These are phyloP conservation scores for Kwoniella sp. DNA, from an alignment of 768 basidiomycete genomes.

Conservation along the genomic window DNA sequence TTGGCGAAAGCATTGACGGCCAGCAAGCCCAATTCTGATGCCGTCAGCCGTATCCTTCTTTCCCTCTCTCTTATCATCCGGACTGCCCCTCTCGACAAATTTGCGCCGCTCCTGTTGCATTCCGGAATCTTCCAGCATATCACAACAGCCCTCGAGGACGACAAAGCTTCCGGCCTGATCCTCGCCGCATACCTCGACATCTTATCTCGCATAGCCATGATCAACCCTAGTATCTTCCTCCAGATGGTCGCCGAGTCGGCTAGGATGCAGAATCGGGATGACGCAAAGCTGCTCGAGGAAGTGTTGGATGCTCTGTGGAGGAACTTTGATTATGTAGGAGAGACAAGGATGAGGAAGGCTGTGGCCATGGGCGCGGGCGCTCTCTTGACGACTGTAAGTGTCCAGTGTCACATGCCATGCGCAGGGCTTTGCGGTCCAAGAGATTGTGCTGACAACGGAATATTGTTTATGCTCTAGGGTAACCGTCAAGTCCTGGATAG, in stretches of 20 bases:
- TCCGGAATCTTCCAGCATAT: slow-evolving; percentile 48
- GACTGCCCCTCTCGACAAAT: slow-evolving; percentile 24
- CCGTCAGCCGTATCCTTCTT: slow-evolving; percentile 34
- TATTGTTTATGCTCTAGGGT: slow-evolving; percentile 37
- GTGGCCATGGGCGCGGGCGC: slow-evolving; percentile 54
- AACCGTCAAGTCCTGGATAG: slow-evolving; percentile 48
- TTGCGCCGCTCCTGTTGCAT: slow-evolving; percentile 44
- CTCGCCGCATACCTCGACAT: slow-evolving; percentile 51
- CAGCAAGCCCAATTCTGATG: slow-evolving; percentile 39
- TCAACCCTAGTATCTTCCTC: slow-evolving; percentile 42
- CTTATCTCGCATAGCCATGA: slow-evolving; percentile 47
- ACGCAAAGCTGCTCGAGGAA: slow-evolving; percentile 46
- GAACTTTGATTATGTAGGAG: slow-evolving; percentile 54
- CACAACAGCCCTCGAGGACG: slow-evolving; percentile 50
- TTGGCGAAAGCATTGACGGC: slow-evolving; percentile 29
- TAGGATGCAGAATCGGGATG: slow-evolving; percentile 29
- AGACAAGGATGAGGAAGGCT: slow-evolving; percentile 48
- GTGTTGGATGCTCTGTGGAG: slow-evolving; percentile 54
- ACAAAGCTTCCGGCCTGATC: slow-evolving; percentile 51
- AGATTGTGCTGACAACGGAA: not conserved
- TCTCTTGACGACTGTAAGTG: slow-evolving; percentile 47
- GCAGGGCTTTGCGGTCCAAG: not conserved
- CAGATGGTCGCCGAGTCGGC: slow-evolving; percentile 46
- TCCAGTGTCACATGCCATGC: not conserved
- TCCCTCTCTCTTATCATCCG: slow-evolving; percentile 46